Evolutionary conservation across 2,329 filamentous ascomycete genomes (phyloP), one percentile per base, ranked within the genome.

Genomic region (Penicillium glabrum): DNA sequence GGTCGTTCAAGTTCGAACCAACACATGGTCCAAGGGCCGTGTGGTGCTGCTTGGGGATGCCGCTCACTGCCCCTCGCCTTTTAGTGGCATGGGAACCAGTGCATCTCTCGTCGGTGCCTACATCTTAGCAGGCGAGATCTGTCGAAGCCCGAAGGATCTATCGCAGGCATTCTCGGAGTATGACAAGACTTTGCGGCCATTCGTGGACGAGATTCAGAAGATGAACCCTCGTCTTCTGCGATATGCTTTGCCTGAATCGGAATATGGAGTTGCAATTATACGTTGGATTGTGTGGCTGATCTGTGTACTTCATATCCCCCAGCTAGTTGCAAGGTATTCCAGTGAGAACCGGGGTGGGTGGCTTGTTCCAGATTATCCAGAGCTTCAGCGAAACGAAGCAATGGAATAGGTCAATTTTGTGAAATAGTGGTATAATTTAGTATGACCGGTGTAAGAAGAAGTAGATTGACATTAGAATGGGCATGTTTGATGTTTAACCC

Each of bases 71-170:
- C 56, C 67, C 29, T 69, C 70, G 4, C 69, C 72, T 1, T 64
- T 71, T 2, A 75, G 66, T 0, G 77, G 73, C 9, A 60, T 68
- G 39, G 76, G 75, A 0, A 77, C 75, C 1, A 74, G 64, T 3
- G 61, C 63, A 2, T 69, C 69, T 14, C 58, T 78, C 2, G 61
- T 71, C 3, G 75, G 74, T 0, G 81, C 82, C 0, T 87, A 86
- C 63, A 69, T 85, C 2, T 72, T 87, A 4, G 84, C 83, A 0
- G 84, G 84, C 2, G 83, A 77, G 53, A 63, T 78, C 14, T 51
- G 53, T 14, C 66, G 59, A 16, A 60, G 71, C 31, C 37, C 54
- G 1, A 61, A 63, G 9, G 37, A 69, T 51, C 16, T 67, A 2
- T 4, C 53, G 3, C 43, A 23, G 23, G 67, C 69, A 0, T 62